Base-by-base conservation (phyloP, 208 protist species). In the Crithidia thermophila region DNA sequence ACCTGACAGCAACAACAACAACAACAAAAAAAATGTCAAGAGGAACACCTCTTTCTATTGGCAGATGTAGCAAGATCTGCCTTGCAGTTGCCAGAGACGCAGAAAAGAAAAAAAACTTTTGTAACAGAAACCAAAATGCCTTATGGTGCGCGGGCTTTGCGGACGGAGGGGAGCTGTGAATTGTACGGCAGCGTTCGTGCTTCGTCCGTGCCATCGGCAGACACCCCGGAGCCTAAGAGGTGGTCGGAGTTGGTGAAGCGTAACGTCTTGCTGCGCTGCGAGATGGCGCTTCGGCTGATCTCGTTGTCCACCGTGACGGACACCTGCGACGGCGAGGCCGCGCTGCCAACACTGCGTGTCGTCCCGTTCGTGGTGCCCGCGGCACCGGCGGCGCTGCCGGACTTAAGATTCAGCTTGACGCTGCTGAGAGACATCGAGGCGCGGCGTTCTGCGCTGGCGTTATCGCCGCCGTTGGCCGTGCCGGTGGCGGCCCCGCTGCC, bases 241-340 rank as follows among this genome's bases (percentile, higher is more conserved):
- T 51, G 31, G 3, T 67, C 43, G 9, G 10, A 39, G 25, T 37
- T 25, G 40, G 53, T 55, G n/a, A 74, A 34, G 51, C 52, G 40
- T n/a, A 40, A 7, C 27, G 50, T 62, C 13, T 33, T 21, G 18
- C 40, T 67, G 30, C 28, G 58, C 50, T 10, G 40, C 33, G 33
- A 36, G 16, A 31, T 14, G 4, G 67, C 28, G 11, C 50, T 52
- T 18, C 51, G 31, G 40, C 14, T 27, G 3, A 40, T 20, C n/a
- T 25, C 39, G n/a, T 23, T 30, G 9, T 55, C 16, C 28, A 74
- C 27, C 4, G 67, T 46, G 7, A 74, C 16, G 10, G 18, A 25
- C 37, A 74, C 50, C 34, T 67, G 42, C 23, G 67, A 60, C 42
- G 67, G 42, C 30, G 67, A 59, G 0, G 51, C 58, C 0, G 40